Evolutionary conservation across 805 yeast species (phyloP), one percentile per base, ranked within the genome.

Genomic region (Suhomyces tanzawaensis): DNA sequence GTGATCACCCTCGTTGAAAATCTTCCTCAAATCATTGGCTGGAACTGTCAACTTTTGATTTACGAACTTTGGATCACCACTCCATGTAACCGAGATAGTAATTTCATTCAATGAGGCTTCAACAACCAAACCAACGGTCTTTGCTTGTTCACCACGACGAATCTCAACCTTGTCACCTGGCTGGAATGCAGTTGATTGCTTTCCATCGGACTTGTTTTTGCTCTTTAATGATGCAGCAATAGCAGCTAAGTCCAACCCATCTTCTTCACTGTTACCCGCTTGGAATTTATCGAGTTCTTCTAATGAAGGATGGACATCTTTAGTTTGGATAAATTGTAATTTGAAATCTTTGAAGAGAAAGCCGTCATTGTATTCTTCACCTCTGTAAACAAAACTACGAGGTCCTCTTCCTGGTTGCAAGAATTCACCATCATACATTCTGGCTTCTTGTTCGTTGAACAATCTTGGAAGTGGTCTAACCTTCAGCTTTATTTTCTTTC

Each of bases 101-200:
- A 77, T 74, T 57, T 78, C 79, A 45, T 69, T 72, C 39, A 73
- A 69, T 12, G 77, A 77, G 2, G 89, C 77, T 18, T 84, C 74
- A 7, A 77, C 64, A 36, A 91, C 95, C 36, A 75, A 74, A 64
- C 97, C 99, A 37, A 76, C 74, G 43, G 95, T 78, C 43, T 91
- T 95, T 32, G 90, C 80, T 64, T 90, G 97, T 65, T 93, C 99
- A 58, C 99, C 99, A 47, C 81, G 79, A 36, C 85, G 74, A 34
- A 93, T 85, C 63, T 90, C 96, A 33, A 93, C 96, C 49, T 85
- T 77, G 60, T 93, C 99, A 49, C 96, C 97, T 4, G 95, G 87
- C 60, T 88, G 96, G 69, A 90, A 91, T 6, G 68, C 60, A 24
- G 65, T 56, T 8, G 64, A 54, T 30, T 50, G 52, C 18, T 55